Evolutionary conservation across 208 protist species (phyloP), one percentile per base, ranked within the genome.

Genomic region (Phytomonas francai): DNA sequence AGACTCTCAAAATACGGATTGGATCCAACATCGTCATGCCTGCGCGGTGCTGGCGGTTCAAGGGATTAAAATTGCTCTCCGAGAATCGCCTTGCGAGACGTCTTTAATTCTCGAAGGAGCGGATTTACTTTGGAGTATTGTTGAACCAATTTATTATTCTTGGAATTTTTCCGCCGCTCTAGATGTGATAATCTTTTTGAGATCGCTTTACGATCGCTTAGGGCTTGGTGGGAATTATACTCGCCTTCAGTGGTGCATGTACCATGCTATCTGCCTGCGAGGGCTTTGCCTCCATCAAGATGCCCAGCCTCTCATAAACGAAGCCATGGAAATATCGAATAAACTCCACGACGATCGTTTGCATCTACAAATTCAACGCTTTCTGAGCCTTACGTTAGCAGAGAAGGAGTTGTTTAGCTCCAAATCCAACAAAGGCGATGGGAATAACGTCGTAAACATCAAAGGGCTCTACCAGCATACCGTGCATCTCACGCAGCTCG

Each of bases 161-260:
- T 83, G 81, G 0, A 68, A 78, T n/a, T 76, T 82, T 63, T 70
- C 74, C 0, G 79, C 73, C 25, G 65, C 93, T 29, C 63, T 91
- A 16, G 87, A 93, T 57, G 74, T 87, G 39, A 61, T 92, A 2
- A 71, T 68, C 8, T 92, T 91, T 72, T 80, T 86, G 30, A 70
- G 83, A 9, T 65, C 74, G 1, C 69, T 95, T 32, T 77, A 89
- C 60, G 87, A 95, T 67, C 81, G 82, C 28, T 76, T 95, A 45
- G 77, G 70, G 61, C 82, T 88, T 49, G 83, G 83, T 11, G 87
- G 85, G 22, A 73, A 70, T 3, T 85, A 86, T 69, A 84, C 77
- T 2, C 81, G 84, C 11, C 59, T 93, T 4, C 85, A 93, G 76
- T 95, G 89, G 89, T 67, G 78, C 27, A 71, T 76, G 33, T 80